These are phyloP conservation scores for Anaeromyces robustus DNA, from an alignment of 192 early-diverging fungal species.

Conservation along the genomic window DNA sequence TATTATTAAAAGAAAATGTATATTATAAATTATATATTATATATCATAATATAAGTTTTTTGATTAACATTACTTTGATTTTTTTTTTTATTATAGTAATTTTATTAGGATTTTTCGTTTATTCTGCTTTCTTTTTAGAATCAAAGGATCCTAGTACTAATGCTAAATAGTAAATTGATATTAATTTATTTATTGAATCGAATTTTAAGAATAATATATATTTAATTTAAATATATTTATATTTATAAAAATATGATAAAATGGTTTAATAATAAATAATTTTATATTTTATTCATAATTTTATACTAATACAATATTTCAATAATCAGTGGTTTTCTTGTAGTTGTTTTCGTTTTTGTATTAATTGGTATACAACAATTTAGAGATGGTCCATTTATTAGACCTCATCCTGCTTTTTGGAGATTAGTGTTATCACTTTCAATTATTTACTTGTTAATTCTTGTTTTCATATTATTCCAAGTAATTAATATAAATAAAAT, in stretches of 20 bases:
- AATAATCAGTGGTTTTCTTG: neutral
- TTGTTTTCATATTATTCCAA: constrained; percentile 84
- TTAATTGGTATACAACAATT: constrained; percentile 80
- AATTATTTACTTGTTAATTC: constrained; percentile 73
- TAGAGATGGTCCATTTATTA: constrained; percentile 82
- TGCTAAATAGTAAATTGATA: neutral
- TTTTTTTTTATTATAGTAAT: neutral
- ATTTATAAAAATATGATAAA: too few species aligned
- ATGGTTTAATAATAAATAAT: too few species aligned
- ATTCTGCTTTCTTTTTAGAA: neutral
- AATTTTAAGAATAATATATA: too few species aligned
- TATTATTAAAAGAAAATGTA: too few species aligned
- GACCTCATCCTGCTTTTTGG: constrained; percentile 90
- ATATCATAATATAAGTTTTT: too few species aligned
- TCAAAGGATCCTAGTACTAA: neutral
- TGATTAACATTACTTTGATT: too few species aligned
- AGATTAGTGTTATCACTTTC: constrained; percentile 67
- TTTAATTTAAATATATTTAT: too few species aligned
- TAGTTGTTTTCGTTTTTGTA: constrained; percentile 29
- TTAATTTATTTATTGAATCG: too few species aligned
- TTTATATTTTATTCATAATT: too few species aligned
- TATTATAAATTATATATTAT: too few species aligned
- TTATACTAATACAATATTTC: too few species aligned
- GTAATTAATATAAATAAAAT: constrained; percentile 15
- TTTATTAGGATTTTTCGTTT: neutral